These are phyloP conservation scores for Penicillium flavigenum DNA, from an alignment of 495 filamentous ascomycete genomes.

Conservation along the genomic window DNA sequence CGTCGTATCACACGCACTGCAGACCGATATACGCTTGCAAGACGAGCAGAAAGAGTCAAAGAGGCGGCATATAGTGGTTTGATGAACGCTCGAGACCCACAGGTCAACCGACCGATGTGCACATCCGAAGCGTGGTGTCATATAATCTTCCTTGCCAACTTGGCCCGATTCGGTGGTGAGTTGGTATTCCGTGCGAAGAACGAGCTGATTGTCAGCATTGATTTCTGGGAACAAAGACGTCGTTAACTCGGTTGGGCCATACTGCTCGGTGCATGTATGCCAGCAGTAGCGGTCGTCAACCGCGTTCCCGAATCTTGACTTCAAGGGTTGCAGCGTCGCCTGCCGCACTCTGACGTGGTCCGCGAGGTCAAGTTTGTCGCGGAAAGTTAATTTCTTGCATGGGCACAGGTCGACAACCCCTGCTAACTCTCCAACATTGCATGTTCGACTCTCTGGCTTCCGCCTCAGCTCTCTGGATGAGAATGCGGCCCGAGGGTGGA, in stretches of 20 bases:
- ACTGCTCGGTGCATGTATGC: conserved; percentile 47
- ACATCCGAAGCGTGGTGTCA: conserved; percentile 49
- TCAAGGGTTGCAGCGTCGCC: conserved; percentile 30
- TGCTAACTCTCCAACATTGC: conserved; percentile 42
- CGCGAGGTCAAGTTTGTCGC: conserved; percentile 41
- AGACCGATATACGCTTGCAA: conserved; percentile 43
- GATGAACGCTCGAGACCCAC: conserved; percentile 47
- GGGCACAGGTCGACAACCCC: conserved; percentile 49
- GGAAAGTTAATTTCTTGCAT: conserved; percentile 49
- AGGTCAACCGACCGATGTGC: conserved; percentile 48
- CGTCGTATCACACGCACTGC: conserved; percentile 40
- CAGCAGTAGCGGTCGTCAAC: conserved; percentile 41
- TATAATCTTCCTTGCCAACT: conserved; percentile 44
- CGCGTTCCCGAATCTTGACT: conserved; percentile 32
- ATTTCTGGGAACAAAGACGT: conserved; percentile 43
- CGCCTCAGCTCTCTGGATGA: conserved; percentile 37
- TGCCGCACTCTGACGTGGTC: conserved; percentile 37
- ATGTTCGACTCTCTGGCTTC: conserved; percentile 38
- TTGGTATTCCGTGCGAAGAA: conserved; percentile 44
- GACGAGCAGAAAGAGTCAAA: conserved; percentile 41
- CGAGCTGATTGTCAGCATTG: conserved; percentile 34
- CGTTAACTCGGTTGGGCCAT: conserved; percentile 41
- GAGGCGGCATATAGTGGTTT: conserved; percentile 42
- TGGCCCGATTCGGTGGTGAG: conserved; percentile 39
- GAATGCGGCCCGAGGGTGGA: conserved; percentile 43